Evolutionary conservation across 768 basidiomycete genomes (phyloP), one percentile per base, ranked within the genome.

Genomic region (Hygrocybe coccinea): DNA sequence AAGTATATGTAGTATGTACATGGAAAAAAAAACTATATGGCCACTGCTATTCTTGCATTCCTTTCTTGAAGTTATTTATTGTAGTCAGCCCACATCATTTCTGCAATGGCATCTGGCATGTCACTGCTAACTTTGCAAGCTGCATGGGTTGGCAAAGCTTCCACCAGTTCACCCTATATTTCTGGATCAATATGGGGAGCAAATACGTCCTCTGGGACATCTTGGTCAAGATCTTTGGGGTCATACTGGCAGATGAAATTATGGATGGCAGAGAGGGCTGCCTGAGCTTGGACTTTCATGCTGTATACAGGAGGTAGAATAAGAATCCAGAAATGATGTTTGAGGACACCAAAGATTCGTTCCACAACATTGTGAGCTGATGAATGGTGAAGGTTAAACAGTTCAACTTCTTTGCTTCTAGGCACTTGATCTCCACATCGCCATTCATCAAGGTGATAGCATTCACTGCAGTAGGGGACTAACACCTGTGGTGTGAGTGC

Each of bases 351-450:
- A 67, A 74, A 75, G 33, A 74, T 72, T 12, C 56, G 60, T 56
- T 75, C 72, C 55, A 76, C 61, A 29, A 74, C 64, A 67, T 76
- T 79, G 1, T 64, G 65, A 46, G 67, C 68, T 54, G 63, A 64
- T 8, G 74, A 64, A 65, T 79, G 74, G 19, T 67, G 62, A 2
- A 78, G 64, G 64, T 77, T 79, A 56, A 68, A 77, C 1, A 78
- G 59, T 58, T 78, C 74, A n/a, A n/a, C n/a, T 60, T 77, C 63
- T 36, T 65, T 55, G 39, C 70, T 73, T 50, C 12, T 37, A 36
- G 74, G 74, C 36, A 72, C 72, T 45, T 12, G 43, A 60, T 56
- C 39, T 45, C 64, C 62, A 19, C 60, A 22, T 5, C 56, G 69
- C 70, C 72, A 76, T 52, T 75, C 70, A 8, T 59, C 59, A 36